Evolutionary conservation across 768 basidiomycete genomes (phyloP), one percentile per base, ranked within the genome.

Genomic region (Asterophora lycoperdoides): DNA sequence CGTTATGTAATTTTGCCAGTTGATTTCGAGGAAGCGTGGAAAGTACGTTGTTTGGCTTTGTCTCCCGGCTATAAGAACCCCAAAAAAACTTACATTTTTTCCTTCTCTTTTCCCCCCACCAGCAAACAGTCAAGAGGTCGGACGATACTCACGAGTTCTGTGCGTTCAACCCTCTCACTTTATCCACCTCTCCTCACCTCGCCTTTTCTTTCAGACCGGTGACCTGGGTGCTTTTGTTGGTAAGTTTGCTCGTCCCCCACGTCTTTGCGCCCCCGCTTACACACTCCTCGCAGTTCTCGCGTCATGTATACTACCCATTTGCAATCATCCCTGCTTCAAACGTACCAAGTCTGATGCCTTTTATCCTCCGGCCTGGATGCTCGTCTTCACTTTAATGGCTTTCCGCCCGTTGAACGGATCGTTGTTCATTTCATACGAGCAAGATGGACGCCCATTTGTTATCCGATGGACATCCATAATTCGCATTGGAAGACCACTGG

Each of bases 21-120:
- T 11, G 96, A 99, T 78, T 98, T 99, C 60, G 96, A 99, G 65
- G 95, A 98, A 68, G 93, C 93, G 64, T 99, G 94, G 94, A 98
- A 97, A 79, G 93, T 95, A 57, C 62, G 89, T 80, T 78, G 56
- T 82, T 85, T 83, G 74, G 63, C 56, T 28, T 56, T 79, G 63
- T 75, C 77, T 78, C 70, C 61, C 30, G 30, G 30, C 42, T 60
- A 46, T 57, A 60, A 64, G 50, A 46, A 52, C 29, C 37, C 36
- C 29, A 45, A 37, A n/a, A 60, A 62, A 71, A 64, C 60, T 67
- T n/a, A n/a, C 67, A 63, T 64, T 63, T 51, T 66, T 60, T 55
- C 61, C 57, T 58, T 62, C 64, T 64, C 64, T 61, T 62, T 57
- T 32, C 56, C 65, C 64, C 51, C 62, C 55, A 60, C 17, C 74